Evolutionary conservation across 179 eudicot genomes (phyloP), one percentile per base, ranked within the genome.

Genomic region (Actinidia chinensis): DNA sequence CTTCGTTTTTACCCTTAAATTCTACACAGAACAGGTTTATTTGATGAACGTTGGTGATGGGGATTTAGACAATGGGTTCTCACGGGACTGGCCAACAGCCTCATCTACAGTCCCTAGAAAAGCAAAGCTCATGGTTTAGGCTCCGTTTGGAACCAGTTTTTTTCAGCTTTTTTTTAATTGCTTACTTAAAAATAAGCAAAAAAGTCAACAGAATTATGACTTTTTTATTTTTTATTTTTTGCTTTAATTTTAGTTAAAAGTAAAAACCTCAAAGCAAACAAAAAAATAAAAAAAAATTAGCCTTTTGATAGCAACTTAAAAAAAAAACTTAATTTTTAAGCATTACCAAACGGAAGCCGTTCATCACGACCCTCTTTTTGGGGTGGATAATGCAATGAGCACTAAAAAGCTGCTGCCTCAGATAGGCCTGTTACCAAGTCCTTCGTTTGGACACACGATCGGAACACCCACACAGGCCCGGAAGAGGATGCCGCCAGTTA

Each of bases 321-420:
- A n/a, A n/a, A n/a, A n/a, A n/a, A n/a, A n/a, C n/a, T n/a, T n/a
- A n/a, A n/a, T n/a, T n/a, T n/a, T n/a, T n/a, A n/a, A n/a, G n/a
- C n/a, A n/a, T n/a, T n/a, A n/a, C n/a, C 89, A 91, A 85, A 89
- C 89, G 5, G 98, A 91, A 74, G 84, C 87, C 18, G 91, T 59
- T 80, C 87, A 22, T 55, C 85, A 22, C 78, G 83, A 75, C n/a
- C 85, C 85, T 52, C 79, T 47, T 20, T 80, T 87, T 83, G 84
- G 78, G 15, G 68, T 88, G 81, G 90, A 88, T 70, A 69, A 82
- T 82, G 82, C 81, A 25, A 61, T 75, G 73, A 82, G 81, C 20
- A 60, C 87, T 43, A 86, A 85, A 25, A 80, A 68, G 64, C 83
- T 75, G 51, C 73, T 86, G 14, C 84, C 83, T 23, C 87, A 81